These are phyloP conservation scores for Zea luxurians DNA, from an alignment of 176 grass and related monocot species.

Conservation along the genomic window DNA sequence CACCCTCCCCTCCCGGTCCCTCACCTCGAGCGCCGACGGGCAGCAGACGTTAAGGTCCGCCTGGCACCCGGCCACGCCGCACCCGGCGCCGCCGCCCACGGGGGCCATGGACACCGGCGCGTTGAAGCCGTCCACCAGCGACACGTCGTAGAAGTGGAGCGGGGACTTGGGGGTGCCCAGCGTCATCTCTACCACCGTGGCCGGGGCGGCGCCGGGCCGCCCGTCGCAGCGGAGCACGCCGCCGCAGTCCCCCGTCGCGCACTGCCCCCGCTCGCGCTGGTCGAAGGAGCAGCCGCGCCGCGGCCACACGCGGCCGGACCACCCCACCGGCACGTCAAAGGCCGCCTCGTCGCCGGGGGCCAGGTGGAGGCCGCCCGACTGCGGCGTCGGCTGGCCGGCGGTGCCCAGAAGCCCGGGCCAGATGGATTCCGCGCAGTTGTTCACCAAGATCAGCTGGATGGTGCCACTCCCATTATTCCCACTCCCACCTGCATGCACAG, in stretches of 20 bases:
- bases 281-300: slow-evolving; percentile 80
- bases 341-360: slow-evolving; percentile 54
- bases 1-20: slow-evolving; percentile 54
- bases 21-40: slow-evolving; percentile 71
- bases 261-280: slow-evolving; percentile 38
- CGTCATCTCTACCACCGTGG: slow-evolving; percentile 89
- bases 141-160: slow-evolving; percentile 79
- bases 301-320: slow-evolving; percentile 83
- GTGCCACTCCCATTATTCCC: background rate
- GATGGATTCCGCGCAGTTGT: slow-evolving; percentile 83
- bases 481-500: background rate
- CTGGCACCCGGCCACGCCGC: slow-evolving; percentile 65
- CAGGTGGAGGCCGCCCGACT: slow-evolving; percentile 78
- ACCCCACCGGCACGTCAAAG: slow-evolving; percentile 63
- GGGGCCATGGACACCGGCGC: slow-evolving; percentile 67
- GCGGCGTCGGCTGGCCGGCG: slow-evolving; percentile 57
- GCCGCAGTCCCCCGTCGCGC: slow-evolving; percentile 49
- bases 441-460: slow-evolving; percentile 86
- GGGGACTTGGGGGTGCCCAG: slow-evolving; percentile 53
- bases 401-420: slow-evolving; percentile 82
- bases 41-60: slow-evolving; percentile 78
- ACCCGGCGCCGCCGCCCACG: slow-evolving; percentile 70
- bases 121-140: slow-evolving; percentile 89
- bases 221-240: slow-evolving; percentile 41
- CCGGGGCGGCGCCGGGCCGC: slow-evolving; percentile 7